A percentile compares a stretch with the other conserved stretches of the same genome.
These are phyloP conservation scores for Leptographium procerum DNA, from an alignment of 2,329 filamentous ascomycete species.

Conservation along the genomic window DNA sequence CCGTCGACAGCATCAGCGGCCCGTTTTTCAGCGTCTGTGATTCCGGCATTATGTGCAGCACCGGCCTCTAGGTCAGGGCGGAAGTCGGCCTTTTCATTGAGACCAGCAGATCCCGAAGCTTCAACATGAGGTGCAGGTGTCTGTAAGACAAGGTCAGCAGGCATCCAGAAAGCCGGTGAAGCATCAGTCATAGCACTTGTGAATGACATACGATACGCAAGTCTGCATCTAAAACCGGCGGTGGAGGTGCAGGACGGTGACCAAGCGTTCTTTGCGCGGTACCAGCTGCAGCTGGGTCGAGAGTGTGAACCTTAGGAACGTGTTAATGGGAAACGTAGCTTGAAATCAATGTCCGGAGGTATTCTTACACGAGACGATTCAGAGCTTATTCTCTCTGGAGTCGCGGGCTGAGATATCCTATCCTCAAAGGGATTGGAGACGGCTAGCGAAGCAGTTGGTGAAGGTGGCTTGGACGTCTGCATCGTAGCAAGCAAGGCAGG, in stretches of 20 bases:
- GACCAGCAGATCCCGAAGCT: not conserved
- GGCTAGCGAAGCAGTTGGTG: not conserved
- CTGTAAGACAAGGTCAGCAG: too few species aligned
- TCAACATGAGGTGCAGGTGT: not conserved
- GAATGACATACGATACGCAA: not conserved
- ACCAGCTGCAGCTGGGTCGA: not conserved
- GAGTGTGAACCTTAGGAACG: not conserved
- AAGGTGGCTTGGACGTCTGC: not conserved
- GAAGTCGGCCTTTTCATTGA: not conserved
- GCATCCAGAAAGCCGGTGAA: not conserved
- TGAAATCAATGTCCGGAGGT: too few species aligned
- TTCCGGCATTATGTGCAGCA: not conserved
- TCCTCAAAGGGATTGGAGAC: not conserved
- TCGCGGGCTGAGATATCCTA: not conserved
- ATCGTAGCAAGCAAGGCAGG: not conserved
- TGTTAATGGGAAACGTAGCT: not conserved
- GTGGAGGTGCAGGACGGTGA: constrained; percentile 1
- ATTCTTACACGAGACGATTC: not conserved
- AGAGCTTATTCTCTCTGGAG: not conserved
- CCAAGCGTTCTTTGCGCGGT: not conserved
- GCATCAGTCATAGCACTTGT: not conserved
- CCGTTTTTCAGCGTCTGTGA: not conserved
- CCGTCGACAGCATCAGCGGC: not conserved
- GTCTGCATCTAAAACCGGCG: not conserved
- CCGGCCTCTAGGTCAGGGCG: not conserved